These are phyloP conservation scores for Aureobasidium sp. DNA, from an alignment of 2,329 filamentous ascomycete genomes.

Conservation along the genomic window DNA sequence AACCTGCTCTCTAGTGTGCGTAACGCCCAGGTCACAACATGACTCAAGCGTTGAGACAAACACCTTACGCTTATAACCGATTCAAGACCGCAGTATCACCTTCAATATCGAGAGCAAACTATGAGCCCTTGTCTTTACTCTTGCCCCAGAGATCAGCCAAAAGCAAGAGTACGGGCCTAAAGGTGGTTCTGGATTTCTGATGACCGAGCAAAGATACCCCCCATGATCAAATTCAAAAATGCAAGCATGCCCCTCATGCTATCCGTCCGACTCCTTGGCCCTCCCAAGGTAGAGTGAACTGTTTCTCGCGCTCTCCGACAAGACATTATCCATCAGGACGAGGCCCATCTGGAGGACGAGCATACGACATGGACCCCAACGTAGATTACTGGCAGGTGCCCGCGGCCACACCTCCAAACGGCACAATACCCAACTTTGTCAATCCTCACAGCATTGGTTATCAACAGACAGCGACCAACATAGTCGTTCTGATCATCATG, in stretches of 20 bases:
- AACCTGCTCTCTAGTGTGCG: neutral
- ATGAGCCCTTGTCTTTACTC: neutral
- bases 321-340: neutral
- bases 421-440: constrained; percentile 5
- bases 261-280: neutral
- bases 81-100: neutral
- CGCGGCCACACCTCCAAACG: neutral
- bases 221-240: neutral
- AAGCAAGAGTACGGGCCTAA: neutral
- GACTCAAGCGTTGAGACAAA: constrained; percentile 7
- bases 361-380: neutral
- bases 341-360: neutral
- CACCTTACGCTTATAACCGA: neutral
- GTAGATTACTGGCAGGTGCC: constrained; percentile 7
- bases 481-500: neutral
- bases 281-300: neutral
- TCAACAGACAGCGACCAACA: constrained; percentile 2
- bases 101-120: neutral
- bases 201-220: neutral
- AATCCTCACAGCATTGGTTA: neutral
- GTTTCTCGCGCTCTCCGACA: neutral
- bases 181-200: neutral
- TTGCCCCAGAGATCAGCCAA: constrained; percentile 6
- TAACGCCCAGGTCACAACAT: neutral
- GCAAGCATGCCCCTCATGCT: neutral